Base-by-base conservation (phyloP, 2,329 filamentous ascomycete species). In the Cercospora beticola region DNA sequence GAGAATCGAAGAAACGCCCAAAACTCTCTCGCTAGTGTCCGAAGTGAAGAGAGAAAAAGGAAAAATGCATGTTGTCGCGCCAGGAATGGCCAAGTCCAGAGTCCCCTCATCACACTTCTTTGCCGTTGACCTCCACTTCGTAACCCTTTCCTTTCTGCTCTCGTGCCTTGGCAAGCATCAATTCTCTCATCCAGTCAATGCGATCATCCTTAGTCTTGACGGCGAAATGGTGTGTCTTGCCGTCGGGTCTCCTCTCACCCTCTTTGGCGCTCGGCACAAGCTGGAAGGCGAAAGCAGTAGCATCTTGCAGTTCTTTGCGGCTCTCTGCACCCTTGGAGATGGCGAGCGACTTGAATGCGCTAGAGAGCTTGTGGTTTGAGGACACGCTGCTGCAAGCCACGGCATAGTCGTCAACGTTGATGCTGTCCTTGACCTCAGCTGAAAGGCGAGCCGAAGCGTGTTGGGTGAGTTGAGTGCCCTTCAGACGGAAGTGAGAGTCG, bases 151-250 rank as follows among this genome's bases (percentile, higher is more conserved):
- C 89, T 86, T 94, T 95, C 81, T 93, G 90, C 83, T 90, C 92
- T 78, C 93, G 83, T 18, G 92, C 92, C 83, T 95, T 95, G 64
- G 92, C 92, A 57, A 96, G 87, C 92, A 96, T 96, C 70, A 96
- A 83, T 85, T 96, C 92, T 65, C 92, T 86, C 92, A 96, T 96
- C 95, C 95, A 99, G 79, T 97, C 94, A 76, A 98, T 97, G 70
- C 94, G 87, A 78, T 97, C 92, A 77, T 97, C 92, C 14, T 93
- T 87, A 75, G 86, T 88, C 81, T 90, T 91, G 74, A 97, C 94
- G 0, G 94, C 92, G 78, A 98, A 98, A 79, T 98, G 93, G 77
- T 98, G 94, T 56, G 92, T 91, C 85, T 97, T 97, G 30, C 64
- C 66, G 14, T 57, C 62, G 1, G 8, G 31, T 2, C 30, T 59